A percentile compares a stretch with the other conserved stretches of the same genome.
These are phyloP conservation scores for Raphanus raphanistrum DNA, from an alignment of 345 rosid species.

Conservation along the genomic window DNA sequence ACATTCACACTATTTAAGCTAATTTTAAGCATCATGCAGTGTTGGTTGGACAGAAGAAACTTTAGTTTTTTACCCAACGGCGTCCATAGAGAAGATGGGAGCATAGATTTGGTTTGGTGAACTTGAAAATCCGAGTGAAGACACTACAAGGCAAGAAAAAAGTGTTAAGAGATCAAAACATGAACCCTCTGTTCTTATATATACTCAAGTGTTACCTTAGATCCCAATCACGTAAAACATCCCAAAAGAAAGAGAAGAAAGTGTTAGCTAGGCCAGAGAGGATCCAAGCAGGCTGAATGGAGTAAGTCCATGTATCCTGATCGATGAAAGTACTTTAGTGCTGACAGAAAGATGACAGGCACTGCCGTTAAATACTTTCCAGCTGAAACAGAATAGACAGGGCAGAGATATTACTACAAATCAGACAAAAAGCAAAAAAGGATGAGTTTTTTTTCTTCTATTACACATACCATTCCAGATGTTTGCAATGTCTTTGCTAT, in stretches of 20 bases:
- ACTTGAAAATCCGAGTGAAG: slow-evolving; percentile 88
- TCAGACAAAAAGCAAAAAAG: not conserved
- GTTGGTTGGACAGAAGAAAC: slow-evolving; percentile 2
- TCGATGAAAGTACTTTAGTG: slow-evolving; percentile 86
- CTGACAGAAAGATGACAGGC: slow-evolving; percentile 92
- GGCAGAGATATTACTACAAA: not conserved
- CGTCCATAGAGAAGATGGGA: slow-evolving; percentile 64
- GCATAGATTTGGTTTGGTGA: slow-evolving; percentile 57
- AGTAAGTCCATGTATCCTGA: slow-evolving; percentile 73
- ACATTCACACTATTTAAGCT: not conserved
- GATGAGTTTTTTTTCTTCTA: not conserved
- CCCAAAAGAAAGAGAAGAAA: slow-evolving; percentile 94
- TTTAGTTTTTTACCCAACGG: slow-evolving; percentile 62
- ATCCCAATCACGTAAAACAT: slow-evolving; percentile 93
- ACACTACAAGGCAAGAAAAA: slow-evolving; percentile 43
- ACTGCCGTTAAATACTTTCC: slow-evolving; percentile 86
- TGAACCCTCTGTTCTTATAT: not conserved
- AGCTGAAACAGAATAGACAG: slow-evolving; percentile 55
- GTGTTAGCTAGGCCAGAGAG: slow-evolving; percentile 77
- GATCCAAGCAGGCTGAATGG: slow-evolving; percentile 93
- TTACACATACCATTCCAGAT: slow-evolving; percentile 69
- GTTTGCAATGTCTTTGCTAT: slow-evolving; percentile 69
- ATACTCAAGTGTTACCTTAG: slow-evolving; percentile 58
- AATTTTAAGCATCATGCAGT: not conserved
- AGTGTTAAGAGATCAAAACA: not conserved